Evolutionary conservation across 192 early-diverging fungal species (phyloP), one percentile per base, ranked within the genome.

Genomic region (Coemansia biformis): DNA sequence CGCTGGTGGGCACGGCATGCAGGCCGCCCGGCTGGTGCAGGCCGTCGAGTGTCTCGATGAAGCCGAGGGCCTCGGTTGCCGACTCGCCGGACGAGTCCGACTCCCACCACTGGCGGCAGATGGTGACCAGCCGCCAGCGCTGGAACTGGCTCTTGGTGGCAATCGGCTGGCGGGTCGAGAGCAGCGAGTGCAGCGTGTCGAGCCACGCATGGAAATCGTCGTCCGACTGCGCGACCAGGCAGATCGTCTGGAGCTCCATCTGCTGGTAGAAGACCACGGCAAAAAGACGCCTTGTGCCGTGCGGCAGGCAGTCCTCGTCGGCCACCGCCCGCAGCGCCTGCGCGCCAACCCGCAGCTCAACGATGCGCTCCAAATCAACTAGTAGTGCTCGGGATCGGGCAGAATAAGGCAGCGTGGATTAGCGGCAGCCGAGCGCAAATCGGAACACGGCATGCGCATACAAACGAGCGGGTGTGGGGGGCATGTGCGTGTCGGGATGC

Each of bases 351-450:
- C 72, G 50, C 12, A 75, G 33, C 45, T 75, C 72, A 28, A 68
- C 61, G 37, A 75, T 75, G 42, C 60, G 60, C 56, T 75, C 72
- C 28, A 75, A 51, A 45, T 75, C 72, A 50, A 75, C 70, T 74
- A 74, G 38, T 51, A 13, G 6, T 23, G 4, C 26, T 9, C 29
- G 1, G 10, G 9, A 5, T 10, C 1, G 7, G 1, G 29, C 29
- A 8, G 29, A 5, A 30, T 1, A 30, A 28, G 3, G 26, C 4
- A 28, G 26, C 26, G 26, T 5, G 1, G 29, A 26, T 26, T 26
- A 26, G 24, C 24, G 24, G 6, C 24, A 6, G 24, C 6, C 24
- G 6, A 6, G 24, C 6, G 24, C 24, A 6, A n/a, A n/a, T n/a
- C n/a, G n/a, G n/a, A n/a, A n/a, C n/a, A n/a, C n/a, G n/a, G n/a